Base-by-base conservation (phyloP, 2,329 filamentous ascomycete species). In the Endocalyx cinctus region DNA sequence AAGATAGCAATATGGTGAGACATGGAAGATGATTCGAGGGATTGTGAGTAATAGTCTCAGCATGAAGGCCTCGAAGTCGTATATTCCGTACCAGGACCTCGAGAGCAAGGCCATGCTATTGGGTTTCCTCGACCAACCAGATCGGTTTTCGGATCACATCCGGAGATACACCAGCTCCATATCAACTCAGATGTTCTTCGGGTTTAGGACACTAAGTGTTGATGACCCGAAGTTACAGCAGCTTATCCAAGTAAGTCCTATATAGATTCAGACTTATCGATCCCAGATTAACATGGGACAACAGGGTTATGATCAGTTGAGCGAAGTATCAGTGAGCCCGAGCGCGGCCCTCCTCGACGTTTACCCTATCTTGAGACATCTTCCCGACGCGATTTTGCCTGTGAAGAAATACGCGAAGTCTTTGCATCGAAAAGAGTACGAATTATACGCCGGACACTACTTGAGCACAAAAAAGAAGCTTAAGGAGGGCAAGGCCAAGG, bases 81-180 rank as follows among this genome's bases (percentile, higher is more conserved):
- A 78, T 35, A 57, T 74, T 2, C 62, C 66, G 2, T 77, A 75
- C 41, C 72, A 77, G 39, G 62, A 68, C 23, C 56, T 76, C 4
- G 72, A 77, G 44, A 71, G 64, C 48, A 71, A 67, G 40, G 62
- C 67, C 39, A 69, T 77, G 70, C 48, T 74, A 12, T 51, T 35
- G 19, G 65, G 68, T 3, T 48, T 77, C 8, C 40, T 75, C 5
- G 58, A 64, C 0, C 37, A 50, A 4, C 69, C 69, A 0, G 41
- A 62, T 0, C 30, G 54, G 3, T 68, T 67, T 28, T 28, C 62
- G 4, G 45, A 66, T 4, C 62, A 70, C 32, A 56, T 72, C 12
- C 40, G 63, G 2, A 55, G 67, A 10, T 74, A 67, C 39, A 63
- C 64, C 2, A 66, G 60, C 18, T 65, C 67, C 2, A 40, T 72